Conservation (phyloP, 2,329 filamentous ascomycete genomes). For the Trichoderma sp. region DNA sequence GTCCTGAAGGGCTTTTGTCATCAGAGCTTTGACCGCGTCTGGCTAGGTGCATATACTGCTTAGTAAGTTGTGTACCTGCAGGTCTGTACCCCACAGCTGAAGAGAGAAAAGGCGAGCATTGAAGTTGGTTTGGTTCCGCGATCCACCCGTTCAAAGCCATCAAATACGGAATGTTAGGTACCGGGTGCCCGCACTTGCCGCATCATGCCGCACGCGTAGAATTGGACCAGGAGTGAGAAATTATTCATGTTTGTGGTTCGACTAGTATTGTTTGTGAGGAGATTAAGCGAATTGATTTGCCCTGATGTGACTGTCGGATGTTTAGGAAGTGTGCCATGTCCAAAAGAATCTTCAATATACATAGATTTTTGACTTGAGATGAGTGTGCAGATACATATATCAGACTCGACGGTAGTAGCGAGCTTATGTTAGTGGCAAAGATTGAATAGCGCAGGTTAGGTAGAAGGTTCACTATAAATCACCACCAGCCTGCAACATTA, state of each 20-base stretch:
- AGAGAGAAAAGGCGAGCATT: neutral
- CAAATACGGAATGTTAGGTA: neutral
- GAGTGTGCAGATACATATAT: too few relatives aligned
- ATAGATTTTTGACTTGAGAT: neutral
- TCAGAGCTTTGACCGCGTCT: constrained; percentile 1
- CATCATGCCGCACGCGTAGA: neutral
- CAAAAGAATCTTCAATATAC: neutral
- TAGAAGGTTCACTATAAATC: too few relatives aligned
- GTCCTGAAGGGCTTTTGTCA: constrained; percentile 29
- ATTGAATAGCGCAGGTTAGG: too few relatives aligned
- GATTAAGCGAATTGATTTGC: neutral
- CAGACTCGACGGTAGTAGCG: too few relatives aligned
- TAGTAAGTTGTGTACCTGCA: constrained; percentile 18
- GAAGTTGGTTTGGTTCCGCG: neutral
- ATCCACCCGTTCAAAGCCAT: neutral
- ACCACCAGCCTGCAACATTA: too few relatives aligned
- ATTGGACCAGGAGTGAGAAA: neutral
- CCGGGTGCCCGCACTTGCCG: too few relatives aligned
- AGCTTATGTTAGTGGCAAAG: too few relatives aligned
- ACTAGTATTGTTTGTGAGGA: neutral
- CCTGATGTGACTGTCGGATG: neutral
- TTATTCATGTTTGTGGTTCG: neutral
- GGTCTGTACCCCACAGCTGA: constrained; percentile 12
- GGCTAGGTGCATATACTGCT: constrained; percentile 24
- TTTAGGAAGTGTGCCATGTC: neutral